Base-by-base conservation (phyloP, 225 moss, liverwort and hornwort species). In the Physcomitrium patens region DNA sequence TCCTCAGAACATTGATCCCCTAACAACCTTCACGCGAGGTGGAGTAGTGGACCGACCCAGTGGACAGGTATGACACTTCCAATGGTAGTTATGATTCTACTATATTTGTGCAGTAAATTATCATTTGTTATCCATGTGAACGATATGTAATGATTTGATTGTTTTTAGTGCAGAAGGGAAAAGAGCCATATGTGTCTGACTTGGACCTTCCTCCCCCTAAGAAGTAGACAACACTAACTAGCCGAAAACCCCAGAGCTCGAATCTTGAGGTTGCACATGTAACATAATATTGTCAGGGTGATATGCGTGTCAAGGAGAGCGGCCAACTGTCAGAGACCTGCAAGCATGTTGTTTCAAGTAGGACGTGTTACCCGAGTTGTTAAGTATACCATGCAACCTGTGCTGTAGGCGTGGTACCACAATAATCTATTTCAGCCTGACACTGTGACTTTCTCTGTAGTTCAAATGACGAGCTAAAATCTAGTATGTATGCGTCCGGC, bases 161-260 rank as follows among this genome's bases (percentile, higher is more conserved):
- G 71, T 45, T 73, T 68, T 24, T 67, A n/a, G 69, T 79, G 80
- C 89, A 87, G 84, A 87, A 87, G 84, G 89, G 82, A 56, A 84
- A 84, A 49, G 89, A 89, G 84, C 89, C 89, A 5, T 89, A 87
- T 68, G 82, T 69, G 71, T 89, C 89, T 43, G 89, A 89, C 80
- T 61, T 89, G 55, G 89, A 89, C n/a, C 74, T 84, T 45, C 87
- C 89, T 45, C 86, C 89, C 17, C 79, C 80, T 10, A 84, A 89
- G 81, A 47, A 89, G 46, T 86, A 57, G 26, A 17, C 68, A 58
- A n/a, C 55, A 57, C 56, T 46, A 82, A 77, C 65, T 65, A 64
- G 73, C 71, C 53, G 60, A 73, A 62, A 74, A 41, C 66, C 12
- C 52, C 76, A 66, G 47, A 43, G 50, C 42, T 72, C 55, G 20